Evolutionary conservation across 805 yeast species (phyloP), one percentile per base, ranked within the genome.

Genomic region (Yueomyces sinensis): DNA sequence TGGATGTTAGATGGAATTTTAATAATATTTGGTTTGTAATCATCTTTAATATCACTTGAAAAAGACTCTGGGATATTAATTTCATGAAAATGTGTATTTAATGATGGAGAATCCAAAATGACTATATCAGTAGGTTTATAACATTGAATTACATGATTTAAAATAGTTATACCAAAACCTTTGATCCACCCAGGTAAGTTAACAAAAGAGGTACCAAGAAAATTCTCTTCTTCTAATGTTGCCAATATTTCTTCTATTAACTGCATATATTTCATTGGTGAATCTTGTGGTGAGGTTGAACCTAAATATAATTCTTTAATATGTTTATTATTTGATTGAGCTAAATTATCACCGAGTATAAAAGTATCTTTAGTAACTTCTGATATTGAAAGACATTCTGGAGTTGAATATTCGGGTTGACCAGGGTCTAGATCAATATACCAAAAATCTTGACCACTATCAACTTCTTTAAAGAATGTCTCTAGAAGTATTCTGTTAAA

Each of bases 161-260:
- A 61, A 7, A 86, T 56, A 32, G 74, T 77, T 13, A 76, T 63
- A 0, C 96, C 96, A 41, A 73, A 74, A 0, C 95, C 96, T 54
- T 81, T 82, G 22, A 84, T 70, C 95, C 95, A 86, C 0, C 95
- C 95, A 0, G 95, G 89, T 1, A 87, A 72, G 46, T 86, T 86
- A 4, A 87, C 65, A 1, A 86, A 52, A 3, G 84, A 55, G 35
- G 60, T 43, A 0, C 61, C 62, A 36, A 56, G 53, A 17, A 44
- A 42, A 22, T 43, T 45, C 22, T 56, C 69, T 13, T 49, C 49
- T 2, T 48, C 43, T 34, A 47, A 44, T 27, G 25, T 23, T 22
- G 39, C 36, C 7, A 69, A 49, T 15, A 82, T 53, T 3, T 62
- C 50, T 25, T 54, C 48, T 4, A 74, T 56, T 14, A 68, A 54